Base-by-base conservation (phyloP, 305 asterid species). In the Lippia alba region DNA sequence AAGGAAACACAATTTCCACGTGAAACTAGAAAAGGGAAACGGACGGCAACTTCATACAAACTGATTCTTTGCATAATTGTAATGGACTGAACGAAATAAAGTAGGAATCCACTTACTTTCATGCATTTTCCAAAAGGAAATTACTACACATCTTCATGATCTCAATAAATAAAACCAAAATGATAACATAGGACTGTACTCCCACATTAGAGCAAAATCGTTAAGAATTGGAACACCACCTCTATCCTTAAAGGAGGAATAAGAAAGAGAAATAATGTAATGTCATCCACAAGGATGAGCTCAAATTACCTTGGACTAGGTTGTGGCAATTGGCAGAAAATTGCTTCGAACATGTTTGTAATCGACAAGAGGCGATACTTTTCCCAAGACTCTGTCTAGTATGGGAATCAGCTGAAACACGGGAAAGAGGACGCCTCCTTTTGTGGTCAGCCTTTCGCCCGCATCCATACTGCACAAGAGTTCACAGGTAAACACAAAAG, bases 381-480 rank as follows among this genome's bases (percentile, higher is more conserved):
- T 75, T 75, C 72, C 70, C 30, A 36, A 68, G 61, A n/a, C 76
- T 71, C 76, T 71, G 75, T 67, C 50, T 62, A 36, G 33, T 63
- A 32, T n/a, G 66, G 6, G 80, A 77, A 76, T 78, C 80, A 80
- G 77, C 71, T 66, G 80, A 61, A 10, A 68, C 60, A 68, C 72
- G 44, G 20, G 82, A 67, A 60, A 66, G 74, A 54, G 63, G 79
- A 59, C 70, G 67, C 16, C 68, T 57, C 64, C 74, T 81, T 67
- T 66, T 77, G 74, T 33, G 61, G 59, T 69, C 78, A 39, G 67
- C 60, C 64, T 72, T 82, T 71, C 54, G 74, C 83, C 79, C 62
- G 58, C 73, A 57, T 64, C 76, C 79, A 75, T 69, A 74, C 54
- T 8, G 78, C 50, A 56, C 61, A 72, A 75, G 55, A 50, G 80